Conservation (phyloP, 2,329 filamentous ascomycete species). For the Cercospora zeae-maydis region DNA sequence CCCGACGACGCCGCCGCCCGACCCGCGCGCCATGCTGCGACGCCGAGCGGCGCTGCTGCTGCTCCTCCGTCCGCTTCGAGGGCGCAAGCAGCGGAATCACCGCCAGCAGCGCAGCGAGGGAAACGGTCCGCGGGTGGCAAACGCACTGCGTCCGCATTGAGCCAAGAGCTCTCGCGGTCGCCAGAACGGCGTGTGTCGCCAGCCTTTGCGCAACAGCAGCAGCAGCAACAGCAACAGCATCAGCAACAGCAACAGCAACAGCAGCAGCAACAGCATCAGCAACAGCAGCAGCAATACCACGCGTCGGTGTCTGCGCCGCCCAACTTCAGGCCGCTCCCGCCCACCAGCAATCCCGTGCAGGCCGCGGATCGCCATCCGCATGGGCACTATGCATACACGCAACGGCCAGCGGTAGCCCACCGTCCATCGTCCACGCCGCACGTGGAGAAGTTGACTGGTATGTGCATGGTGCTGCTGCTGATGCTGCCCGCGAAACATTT, state of each 20-base stretch:
- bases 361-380: constrained; percentile 1
- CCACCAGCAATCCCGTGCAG: constrained; percentile 27
- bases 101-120: constrained; percentile 18
- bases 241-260: constrained; percentile 1
- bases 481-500: neutral
- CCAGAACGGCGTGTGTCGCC: constrained; percentile 34
- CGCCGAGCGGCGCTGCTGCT: neutral
- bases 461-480: constrained; percentile 13
- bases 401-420: constrained; percentile 31
- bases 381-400: constrained; percentile 17
- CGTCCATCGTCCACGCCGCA: constrained; percentile 45
- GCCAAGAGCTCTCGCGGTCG: constrained; percentile 39
- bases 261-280: too few species aligned
- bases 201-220: too few species aligned
- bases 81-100: constrained; percentile 35
- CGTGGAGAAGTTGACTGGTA: constrained; percentile 49
- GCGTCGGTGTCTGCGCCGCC: constrained; percentile 19
- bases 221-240: too few species aligned
- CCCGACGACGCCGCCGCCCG: constrained; percentile 40
- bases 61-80: neutral
- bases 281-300: constrained; percentile 11
- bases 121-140: constrained; percentile 27
- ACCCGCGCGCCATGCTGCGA: neutral
- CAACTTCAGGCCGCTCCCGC: constrained; percentile 25
- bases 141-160: constrained; percentile 42